A percentile compares a stretch with the other conserved stretches of the same genome.
Conservation (phyloP, 2,329 filamentous ascomycete species). For the Colletotrichum tamarilloi region DNA sequence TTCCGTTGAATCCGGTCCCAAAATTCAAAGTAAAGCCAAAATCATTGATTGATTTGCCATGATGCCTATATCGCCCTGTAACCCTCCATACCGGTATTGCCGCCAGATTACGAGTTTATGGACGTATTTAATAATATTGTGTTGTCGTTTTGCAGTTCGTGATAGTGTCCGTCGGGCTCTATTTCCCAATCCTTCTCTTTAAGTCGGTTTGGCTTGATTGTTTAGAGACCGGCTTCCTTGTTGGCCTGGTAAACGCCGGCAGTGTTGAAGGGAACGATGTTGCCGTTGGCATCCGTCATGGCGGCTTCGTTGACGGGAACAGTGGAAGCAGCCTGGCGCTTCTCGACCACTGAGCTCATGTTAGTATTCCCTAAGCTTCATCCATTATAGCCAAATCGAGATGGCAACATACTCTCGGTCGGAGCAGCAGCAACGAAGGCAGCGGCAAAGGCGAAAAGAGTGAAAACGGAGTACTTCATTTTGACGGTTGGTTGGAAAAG, state of each 20-base stretch:
- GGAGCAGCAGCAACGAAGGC: conserved; percentile 55
- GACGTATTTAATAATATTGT: conserved; percentile 8
- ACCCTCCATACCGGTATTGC: conserved; percentile 8
- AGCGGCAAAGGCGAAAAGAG: conserved; percentile 59
- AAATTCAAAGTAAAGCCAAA: conserved; percentile 10
- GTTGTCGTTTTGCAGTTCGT: conserved; percentile 20
- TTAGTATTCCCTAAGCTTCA: conserved; percentile 8
- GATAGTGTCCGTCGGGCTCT: background rate
- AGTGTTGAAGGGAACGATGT: conserved; percentile 57
- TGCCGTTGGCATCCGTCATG: conserved; percentile 59
- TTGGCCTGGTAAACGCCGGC: conserved; percentile 55
- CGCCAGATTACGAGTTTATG: conserved; percentile 25
- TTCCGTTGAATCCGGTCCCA: conserved; percentile 10
- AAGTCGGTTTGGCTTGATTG: background rate
- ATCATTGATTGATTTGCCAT: conserved; percentile 29
- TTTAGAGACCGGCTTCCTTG: conserved; percentile 49
- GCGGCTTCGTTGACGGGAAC: conserved; percentile 52
- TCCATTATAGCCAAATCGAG: background rate
- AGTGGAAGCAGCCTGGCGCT: conserved; percentile 43
- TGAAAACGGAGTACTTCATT: conserved; percentile 64
- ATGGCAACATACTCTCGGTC: conserved; percentile 30
- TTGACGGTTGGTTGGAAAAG: conserved; percentile 48
- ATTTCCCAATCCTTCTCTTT: conserved; percentile 11
- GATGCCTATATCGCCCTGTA: conserved; percentile 21
- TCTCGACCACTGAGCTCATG: conserved; percentile 44